Evolutionary conservation across 2,329 filamentous ascomycete genomes (phyloP), one percentile per base, ranked within the genome.

Genomic region (Claviceps pusilla): DNA sequence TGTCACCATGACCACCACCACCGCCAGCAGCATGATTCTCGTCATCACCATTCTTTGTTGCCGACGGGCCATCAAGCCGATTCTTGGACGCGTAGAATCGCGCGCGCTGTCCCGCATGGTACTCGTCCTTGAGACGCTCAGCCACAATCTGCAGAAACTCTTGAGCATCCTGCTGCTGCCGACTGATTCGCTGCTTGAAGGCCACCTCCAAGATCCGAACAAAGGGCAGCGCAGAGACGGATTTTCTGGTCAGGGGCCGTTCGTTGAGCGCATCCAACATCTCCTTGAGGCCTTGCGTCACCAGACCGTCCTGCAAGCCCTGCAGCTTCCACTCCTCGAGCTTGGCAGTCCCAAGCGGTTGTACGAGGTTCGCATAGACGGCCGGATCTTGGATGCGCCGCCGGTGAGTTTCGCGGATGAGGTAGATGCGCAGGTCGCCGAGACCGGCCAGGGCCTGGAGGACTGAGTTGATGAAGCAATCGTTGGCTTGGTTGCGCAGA

Each of bases 141-240:
- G 89, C 86, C 12, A 98, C 85, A 51, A 97, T 84, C 71, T 98
- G 93, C 54, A 98, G 71, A 59, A 98, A 96, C 68, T 98, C 93
- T 65, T 98, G 93, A 11, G 93, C 93, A 72, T 98, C 93, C 69
- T 98, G 93, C 69, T 98, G 93, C 65, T 93, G 89, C 53, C 91
- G 79, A 65, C 87, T 96, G 62, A 98, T 95, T 62, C 87, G 83
- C 63, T 94, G 91, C 54, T 82, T 82, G 65, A 96, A 98, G 0
- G 91, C 89, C 35, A 76, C 74, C 71, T 98, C 93, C 52, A 98
- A 74, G 0, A 87, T 84, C 58, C 79, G 76, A 47, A 98, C 86
- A 65, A 98, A 96, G 0, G 78, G 78, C n/a, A 82, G 79, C 3
- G 91, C 89, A 16, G 87, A 89, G 54, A 97, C 94, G 0, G 89